Conservation (phyloP, 345 rosid genomes). For the Conringia planisiliqua region DNA sequence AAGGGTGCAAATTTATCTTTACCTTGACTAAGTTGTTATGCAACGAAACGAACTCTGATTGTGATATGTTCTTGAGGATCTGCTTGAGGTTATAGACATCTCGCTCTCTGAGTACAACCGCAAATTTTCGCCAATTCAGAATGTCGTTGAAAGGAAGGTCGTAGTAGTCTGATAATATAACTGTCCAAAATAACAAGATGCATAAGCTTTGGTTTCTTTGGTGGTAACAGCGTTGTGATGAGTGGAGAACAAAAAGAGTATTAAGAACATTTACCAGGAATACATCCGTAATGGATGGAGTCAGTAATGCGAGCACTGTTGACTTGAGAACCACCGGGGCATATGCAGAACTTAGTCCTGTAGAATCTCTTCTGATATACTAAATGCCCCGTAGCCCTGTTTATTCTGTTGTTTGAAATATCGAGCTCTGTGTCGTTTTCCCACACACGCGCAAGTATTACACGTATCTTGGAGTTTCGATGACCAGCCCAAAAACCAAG, state of each 20-base stretch:
- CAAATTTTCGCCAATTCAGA: slow-evolving; percentile 68
- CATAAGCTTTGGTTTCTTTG: neutral
- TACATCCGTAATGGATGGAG: slow-evolving; percentile 94
- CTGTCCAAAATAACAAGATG: slow-evolving; percentile 45
- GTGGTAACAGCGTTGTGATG: neutral
- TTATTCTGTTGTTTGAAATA: slow-evolving; percentile 82
- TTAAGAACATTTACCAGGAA: slow-evolving; percentile 63
- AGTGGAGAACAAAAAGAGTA: neutral
- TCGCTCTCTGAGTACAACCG: slow-evolving; percentile 64
- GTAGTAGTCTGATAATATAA: slow-evolving; percentile 77
- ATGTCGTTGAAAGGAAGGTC: slow-evolving; percentile 94
- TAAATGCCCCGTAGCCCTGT: slow-evolving; percentile 74
- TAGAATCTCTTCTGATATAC: slow-evolving; percentile 91
- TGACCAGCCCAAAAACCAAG: slow-evolving; percentile 99
- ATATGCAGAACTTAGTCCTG: slow-evolving; percentile 84
- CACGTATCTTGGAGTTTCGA: slow-evolving; percentile 90
- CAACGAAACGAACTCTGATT: slow-evolving; percentile 58
- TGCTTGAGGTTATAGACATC: slow-evolving; percentile 78
- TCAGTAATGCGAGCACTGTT: slow-evolving; percentile 96
- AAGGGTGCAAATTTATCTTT: neutral
- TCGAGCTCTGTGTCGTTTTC: slow-evolving; percentile 93
- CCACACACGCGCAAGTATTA: slow-evolving; percentile 91
- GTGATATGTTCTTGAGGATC: slow-evolving; percentile 69
- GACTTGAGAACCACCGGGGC: slow-evolving; percentile 99
- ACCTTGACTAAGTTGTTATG: slow-evolving; percentile 85